These are phyloP conservation scores for Petunia secreta DNA, from an alignment of 257 asterid species.

Conservation along the genomic window DNA sequence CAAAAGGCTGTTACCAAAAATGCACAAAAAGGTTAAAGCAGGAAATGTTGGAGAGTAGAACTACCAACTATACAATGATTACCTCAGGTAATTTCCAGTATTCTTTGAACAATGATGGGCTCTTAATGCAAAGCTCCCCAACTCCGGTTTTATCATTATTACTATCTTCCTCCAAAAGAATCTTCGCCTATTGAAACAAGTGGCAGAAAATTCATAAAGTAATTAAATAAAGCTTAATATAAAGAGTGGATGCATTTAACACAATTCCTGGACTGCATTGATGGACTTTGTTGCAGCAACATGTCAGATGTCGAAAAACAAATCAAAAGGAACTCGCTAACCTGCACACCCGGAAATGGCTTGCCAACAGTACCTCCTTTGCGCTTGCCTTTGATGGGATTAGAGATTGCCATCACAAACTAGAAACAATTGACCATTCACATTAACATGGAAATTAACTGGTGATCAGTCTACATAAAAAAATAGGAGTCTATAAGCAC, in stretches of 20 bases:
- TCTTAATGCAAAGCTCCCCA: constrained; percentile 90
- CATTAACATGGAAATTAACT: constrained; percentile 22
- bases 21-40: constrained; percentile 3
- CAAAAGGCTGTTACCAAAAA: constrained; percentile 12
- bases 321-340: constrained; percentile 37
- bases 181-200: constrained; percentile 67
- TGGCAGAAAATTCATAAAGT: constrained; percentile 22
- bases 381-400: constrained; percentile 77
- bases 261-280: not conserved
- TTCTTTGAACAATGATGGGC: constrained; percentile 93
- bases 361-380: constrained; percentile 97
- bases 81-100: constrained; percentile 97
- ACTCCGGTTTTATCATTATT: constrained; percentile 50
- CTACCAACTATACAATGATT: constrained; percentile 20
- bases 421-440: constrained; percentile 35
- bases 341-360: constrained; percentile 94
- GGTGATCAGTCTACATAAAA: constrained; percentile 8
- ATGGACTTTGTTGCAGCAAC: constrained; percentile 6
- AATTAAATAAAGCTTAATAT: not conserved
- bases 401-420: constrained; percentile 97
- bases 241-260: constrained; percentile 8
- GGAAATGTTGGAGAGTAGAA: not conserved
- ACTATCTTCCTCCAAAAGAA: constrained; percentile 70
- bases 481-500: constrained; percentile 14
- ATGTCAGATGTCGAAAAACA: not conserved